Conservation (phyloP, 2,329 filamentous ascomycete genomes). For the Alternaria triticimaculans region DNA sequence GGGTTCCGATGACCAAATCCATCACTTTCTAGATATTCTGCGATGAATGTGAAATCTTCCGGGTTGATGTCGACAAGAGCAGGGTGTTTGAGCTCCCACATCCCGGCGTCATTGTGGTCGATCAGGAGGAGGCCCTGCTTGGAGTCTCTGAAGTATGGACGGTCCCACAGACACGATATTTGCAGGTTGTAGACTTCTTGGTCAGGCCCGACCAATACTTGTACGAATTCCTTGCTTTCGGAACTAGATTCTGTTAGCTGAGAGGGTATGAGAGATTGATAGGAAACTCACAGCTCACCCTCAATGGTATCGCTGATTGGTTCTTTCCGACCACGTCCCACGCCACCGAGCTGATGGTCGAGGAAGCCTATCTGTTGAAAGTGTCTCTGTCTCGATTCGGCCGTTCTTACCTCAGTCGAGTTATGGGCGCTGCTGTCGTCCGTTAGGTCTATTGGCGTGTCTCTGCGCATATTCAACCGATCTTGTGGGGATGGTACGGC, state of each 20-base stretch:
- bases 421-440: neutral
- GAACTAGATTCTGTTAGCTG: conserved; percentile 4
- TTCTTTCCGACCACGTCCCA: neutral
- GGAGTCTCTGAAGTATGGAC: neutral
- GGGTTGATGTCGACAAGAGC: conserved; percentile 20
- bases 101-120: conserved; percentile 14
- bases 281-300: conserved; percentile 24
- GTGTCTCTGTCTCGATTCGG: neutral
- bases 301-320: conserved; percentile 22
- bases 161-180: too few relatives aligned
- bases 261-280: neutral
- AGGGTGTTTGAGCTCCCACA: conserved; percentile 26
- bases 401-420: neutral
- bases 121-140: conserved; percentile 17
- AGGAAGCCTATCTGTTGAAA: neutral
- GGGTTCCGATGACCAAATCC: conserved; percentile 27
- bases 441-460: neutral
- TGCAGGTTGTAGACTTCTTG: conserved; percentile 7
- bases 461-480: neutral
- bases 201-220: conserved; percentile 27
- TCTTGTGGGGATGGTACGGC: neutral
- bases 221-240: conserved; percentile 27
- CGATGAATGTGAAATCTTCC: conserved; percentile 30
- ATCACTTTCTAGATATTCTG: conserved; percentile 33
- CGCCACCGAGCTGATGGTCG: neutral